A percentile compares a stretch with the other conserved stretches of the same genome.
Evolutionary conservation across 495 filamentous ascomycete species (phyloP).

Genomic region (Ascodesmis nigricans): DNA sequence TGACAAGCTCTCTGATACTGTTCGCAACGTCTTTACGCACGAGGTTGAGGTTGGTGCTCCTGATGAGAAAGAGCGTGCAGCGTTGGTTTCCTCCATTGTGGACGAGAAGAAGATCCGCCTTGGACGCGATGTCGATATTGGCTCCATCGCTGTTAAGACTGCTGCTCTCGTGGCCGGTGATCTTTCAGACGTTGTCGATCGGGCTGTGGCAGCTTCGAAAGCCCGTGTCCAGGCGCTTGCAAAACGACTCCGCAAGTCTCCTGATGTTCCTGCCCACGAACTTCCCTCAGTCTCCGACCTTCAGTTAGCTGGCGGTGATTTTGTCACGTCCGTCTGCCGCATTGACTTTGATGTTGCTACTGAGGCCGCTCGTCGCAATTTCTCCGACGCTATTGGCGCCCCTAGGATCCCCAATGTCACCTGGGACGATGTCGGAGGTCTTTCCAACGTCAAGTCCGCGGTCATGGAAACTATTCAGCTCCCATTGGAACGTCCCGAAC

Average conservation of each 20-base stretch:
- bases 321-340: slow-evolving; percentile 55
- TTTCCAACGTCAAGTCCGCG: slow-evolving; percentile 83
- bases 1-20: slow-evolving; percentile 74
- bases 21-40: slow-evolving; percentile 79
- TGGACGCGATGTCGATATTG: slow-evolving; percentile 59
- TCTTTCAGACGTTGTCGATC: slow-evolving; percentile 79
- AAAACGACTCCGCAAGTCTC: slow-evolving; percentile 13
- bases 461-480: slow-evolving; percentile 93
- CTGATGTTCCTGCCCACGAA: neutral
- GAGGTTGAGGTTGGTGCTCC: slow-evolving; percentile 87
- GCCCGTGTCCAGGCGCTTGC: slow-evolving; percentile 52
- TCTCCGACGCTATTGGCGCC: slow-evolving; percentile 88
- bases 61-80: slow-evolving; percentile 80
- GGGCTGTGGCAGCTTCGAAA: slow-evolving; percentile 53
- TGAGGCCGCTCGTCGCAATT: slow-evolving; percentile 87
- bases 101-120: slow-evolving; percentile 49
- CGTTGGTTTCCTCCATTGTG: slow-evolving; percentile 55
- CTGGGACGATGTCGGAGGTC: slow-evolving; percentile 90
- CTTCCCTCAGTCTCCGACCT: slow-evolving; percentile 46
- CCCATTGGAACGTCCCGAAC: slow-evolving; percentile 72
- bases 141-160: slow-evolving; percentile 73
- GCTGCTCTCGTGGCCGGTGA: slow-evolving; percentile 89
- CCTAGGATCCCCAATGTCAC: slow-evolving; percentile 94
- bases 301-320: slow-evolving; percentile 68
- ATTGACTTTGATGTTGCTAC: slow-evolving; percentile 76